Base-by-base conservation (phyloP, 2,329 filamentous ascomycete genomes). In the Trichoderma atrobrunneum region DNA sequence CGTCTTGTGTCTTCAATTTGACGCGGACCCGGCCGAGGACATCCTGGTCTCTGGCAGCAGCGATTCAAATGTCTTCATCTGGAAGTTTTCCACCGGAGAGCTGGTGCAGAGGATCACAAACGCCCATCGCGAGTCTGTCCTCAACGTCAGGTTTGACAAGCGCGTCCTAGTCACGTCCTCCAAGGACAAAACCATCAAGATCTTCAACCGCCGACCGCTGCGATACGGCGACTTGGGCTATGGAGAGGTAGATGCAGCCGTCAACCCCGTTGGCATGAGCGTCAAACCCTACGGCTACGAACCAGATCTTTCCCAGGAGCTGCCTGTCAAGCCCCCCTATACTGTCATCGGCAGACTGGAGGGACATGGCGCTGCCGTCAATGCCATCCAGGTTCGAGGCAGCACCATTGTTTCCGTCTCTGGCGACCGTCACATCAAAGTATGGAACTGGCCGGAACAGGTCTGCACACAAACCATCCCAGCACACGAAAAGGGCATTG, bases 181-280 rank as follows among this genome's bases (percentile, higher is more conserved):
- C 63, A 99, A 99, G 80, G 96, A 99, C 81, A 97, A 95, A 81
- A 92, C 92, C 0, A 97, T 99, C 85, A 98, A 98, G 81, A 91
- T 99, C 21, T 99, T 97, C 88, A 98, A 95, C 80, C 90, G 96
- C 6, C 87, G 85, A 21, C 85, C 90, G 21, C 84, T 97, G n/a
- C 83, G 84, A 36, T 84, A 87, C 57, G 88, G 88, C 26, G 88
- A 91, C 39, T 74, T 86, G 3, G 90, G 89, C 7, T 91, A 90
- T 79, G 81, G 81, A 2, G 77, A 76, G 1, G 72, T 76, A 3
- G 79, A 83, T 24, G 68, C 75, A 12, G 76, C 77, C 0, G 81
- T 90, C n/a, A 85, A 88, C 68, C 85, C 88, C 1, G 87, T 89
- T 1, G 85, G 86, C 0, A 82, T 80, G 16, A 84, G 82, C 39